Percentiles rank a stretch among this genome's conserved stretches.
phyloP scores from a whole-genome alignment of 1,284 basidiomycete species.

The Pulveroboletus sp. region DNA sequence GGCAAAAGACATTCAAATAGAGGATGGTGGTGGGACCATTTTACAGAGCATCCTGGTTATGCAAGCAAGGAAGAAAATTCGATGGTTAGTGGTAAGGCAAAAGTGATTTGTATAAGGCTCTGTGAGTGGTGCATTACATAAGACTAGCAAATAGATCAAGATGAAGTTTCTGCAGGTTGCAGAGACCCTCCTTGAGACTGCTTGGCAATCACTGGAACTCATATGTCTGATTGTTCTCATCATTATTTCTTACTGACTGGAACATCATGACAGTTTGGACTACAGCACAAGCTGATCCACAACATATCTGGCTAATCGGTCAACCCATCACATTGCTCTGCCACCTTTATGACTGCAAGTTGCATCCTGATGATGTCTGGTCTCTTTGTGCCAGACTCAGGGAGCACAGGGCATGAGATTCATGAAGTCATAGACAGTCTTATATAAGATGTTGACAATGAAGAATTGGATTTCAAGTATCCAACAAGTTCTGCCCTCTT shows the following conservation, averaged over 20 bases:
- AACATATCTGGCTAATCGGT: not conserved
- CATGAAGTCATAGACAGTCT: no score
- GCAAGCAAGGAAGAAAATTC: not conserved
- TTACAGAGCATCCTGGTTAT: constrained; percentile 3
- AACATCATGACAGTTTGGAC: not conserved
- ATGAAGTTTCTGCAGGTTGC: not conserved
- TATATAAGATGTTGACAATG: not conserved
- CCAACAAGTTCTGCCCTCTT: not conserved
- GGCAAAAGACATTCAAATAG: not conserved
- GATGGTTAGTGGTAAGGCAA: constrained; percentile 1
- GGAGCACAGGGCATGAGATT: no score
- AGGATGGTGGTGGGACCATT: constrained; percentile 9
- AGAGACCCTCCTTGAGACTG: not conserved
- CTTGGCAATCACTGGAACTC: not conserved
- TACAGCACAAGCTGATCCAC: not conserved
- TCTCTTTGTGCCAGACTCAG: no score
- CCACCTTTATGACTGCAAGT: not conserved
- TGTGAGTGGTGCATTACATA: not conserved
- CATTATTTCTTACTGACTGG: not conserved
- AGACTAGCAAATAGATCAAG: constrained; percentile 3
- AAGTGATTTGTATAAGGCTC: constrained; percentile 1
- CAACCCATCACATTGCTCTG: not conserved
- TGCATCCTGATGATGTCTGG: not conserved
- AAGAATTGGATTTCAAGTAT: not conserved
- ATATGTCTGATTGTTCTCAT: not conserved